Base-by-base conservation (phyloP, 148 eudicot species). In the Pharnaceum exiguum region DNA sequence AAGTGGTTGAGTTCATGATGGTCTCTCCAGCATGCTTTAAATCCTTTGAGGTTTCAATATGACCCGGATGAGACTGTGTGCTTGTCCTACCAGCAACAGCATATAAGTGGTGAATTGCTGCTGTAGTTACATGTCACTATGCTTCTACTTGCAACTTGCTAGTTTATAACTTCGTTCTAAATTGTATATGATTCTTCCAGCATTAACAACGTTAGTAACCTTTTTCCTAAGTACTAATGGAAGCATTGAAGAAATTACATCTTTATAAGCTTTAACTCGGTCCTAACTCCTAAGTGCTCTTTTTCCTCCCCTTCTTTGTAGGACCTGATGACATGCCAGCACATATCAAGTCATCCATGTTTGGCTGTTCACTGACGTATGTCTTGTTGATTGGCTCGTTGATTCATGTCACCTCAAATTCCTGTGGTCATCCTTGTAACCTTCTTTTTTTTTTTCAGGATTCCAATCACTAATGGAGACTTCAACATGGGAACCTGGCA, bases 401-500 rank as follows among this genome's bases (percentile, higher is more conserved):
- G 51, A 35, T 46, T 38, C 33, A 5, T 10, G 48, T 30, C 31
- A 25, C 30, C 54, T n/a, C 35, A 37, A 19, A 7, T 32, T 55
- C 32, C 22, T 36, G 46, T 59, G 13, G 38, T 21, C 25, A 28
- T 30, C 59, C 44, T 17, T 26, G 50, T 61, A 23, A 31, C 56
- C 35, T 60, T 38, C 21, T 2, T 27, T 16, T 51, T 43, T 37
- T 63, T 63, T 21, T 69, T 43, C 77, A 91, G 97, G 86, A 66
- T 91, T 65, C 98, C 98, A 25, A 91, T 91, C 49, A 78, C 94
- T 24, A 65, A 87, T 75, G 98, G 98, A 55, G 72, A 71, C 63
- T 81, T 91, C 44, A 91, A 87, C 88, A 87, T 91, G 90, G 98
- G 98, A 72, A 91, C 98, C 66, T 91, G 98, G 98, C 98, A 91